phyloP scores from a whole-genome alignment of 2,329 filamentous ascomycete species.

The Neurospora sp. region DNA sequence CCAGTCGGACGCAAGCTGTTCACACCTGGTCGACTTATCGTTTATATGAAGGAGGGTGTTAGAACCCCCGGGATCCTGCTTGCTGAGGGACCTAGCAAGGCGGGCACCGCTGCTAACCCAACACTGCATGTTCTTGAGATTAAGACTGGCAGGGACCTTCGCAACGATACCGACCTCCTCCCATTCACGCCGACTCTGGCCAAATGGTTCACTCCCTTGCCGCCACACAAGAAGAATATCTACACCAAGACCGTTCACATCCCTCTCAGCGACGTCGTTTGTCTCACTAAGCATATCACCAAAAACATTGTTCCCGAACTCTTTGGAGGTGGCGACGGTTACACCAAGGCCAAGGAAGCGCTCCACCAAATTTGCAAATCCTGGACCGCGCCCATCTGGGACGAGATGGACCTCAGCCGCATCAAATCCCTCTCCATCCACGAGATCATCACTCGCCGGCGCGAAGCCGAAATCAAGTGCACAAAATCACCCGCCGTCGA shows the following conservation, averaged over 20 bases:
- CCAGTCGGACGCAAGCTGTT: constrained; percentile 77
- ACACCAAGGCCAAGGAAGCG: constrained; percentile 51
- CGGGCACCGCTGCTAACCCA: constrained; percentile 46
- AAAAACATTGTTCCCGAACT: constrained; percentile 51
- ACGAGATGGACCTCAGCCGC: constrained; percentile 72
- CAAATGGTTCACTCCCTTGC: constrained; percentile 55
- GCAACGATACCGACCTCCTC: constrained; percentile 75
- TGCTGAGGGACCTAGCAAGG: constrained; percentile 61
- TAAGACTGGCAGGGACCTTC: constrained; percentile 53
- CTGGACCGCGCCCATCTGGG: constrained; percentile 69
- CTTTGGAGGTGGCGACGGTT: constrained; percentile 41
- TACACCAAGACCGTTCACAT: constrained; percentile 59
- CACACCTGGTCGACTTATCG: constrained; percentile 62
- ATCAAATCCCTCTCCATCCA: constrained; percentile 77
- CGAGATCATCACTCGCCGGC: constrained; percentile 66
- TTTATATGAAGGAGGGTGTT: constrained; percentile 77
- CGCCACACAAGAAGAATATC: constrained; percentile 57
- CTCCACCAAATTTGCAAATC: constrained; percentile 59
- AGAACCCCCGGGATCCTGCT: constrained; percentile 74
- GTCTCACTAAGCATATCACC: constrained; percentile 61
- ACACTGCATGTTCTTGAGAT: constrained; percentile 73
- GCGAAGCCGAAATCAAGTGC: constrained; percentile 52
- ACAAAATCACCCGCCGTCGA: constrained; percentile 54
- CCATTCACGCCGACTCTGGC: constrained; percentile 71
- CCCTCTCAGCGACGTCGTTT: constrained; percentile 71